phyloP scores from a whole-genome alignment of 768 basidiomycete genomes.

The Paxillus rubicundulus region DNA sequence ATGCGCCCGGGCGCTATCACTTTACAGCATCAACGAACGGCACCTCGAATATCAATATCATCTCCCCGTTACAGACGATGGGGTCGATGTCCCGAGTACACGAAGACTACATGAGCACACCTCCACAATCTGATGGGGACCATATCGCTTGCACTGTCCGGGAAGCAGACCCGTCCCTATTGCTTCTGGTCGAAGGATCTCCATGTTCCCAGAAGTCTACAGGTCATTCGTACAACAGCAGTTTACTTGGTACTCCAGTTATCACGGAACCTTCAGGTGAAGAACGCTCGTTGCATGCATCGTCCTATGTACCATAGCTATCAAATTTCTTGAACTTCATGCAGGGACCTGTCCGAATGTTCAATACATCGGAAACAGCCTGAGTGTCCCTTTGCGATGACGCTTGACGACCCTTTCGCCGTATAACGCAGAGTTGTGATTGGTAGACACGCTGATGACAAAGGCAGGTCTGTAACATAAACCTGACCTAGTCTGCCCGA shows the following conservation, averaged over 20 bases:
- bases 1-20: constrained; percentile 5
- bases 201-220: background rate
- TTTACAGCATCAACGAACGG: constrained; percentile 14
- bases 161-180: constrained; percentile 4
- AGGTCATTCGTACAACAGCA: constrained; percentile 9
- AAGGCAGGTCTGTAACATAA: too few species aligned
- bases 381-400: too few species aligned
- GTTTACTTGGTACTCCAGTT: background rate
- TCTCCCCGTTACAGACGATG: constrained; percentile 6
- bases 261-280: constrained; percentile 5
- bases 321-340: background rate
- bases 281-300: constrained; percentile 5
- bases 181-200: background rate
- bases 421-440: too few species aligned
- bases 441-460: too few species aligned
- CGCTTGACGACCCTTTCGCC: too few species aligned
- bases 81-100: constrained; percentile 7
- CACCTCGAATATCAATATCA: constrained; percentile 12
- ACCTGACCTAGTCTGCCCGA: too few species aligned
- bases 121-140: background rate
- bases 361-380: too few species aligned
- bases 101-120: background rate
- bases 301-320: constrained; percentile 4
- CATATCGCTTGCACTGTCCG: constrained; percentile 1
- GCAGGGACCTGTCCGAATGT: background rate